Conservation (phyloP, 2,329 filamentous ascomycete species). For the Periconia digitata region DNA sequence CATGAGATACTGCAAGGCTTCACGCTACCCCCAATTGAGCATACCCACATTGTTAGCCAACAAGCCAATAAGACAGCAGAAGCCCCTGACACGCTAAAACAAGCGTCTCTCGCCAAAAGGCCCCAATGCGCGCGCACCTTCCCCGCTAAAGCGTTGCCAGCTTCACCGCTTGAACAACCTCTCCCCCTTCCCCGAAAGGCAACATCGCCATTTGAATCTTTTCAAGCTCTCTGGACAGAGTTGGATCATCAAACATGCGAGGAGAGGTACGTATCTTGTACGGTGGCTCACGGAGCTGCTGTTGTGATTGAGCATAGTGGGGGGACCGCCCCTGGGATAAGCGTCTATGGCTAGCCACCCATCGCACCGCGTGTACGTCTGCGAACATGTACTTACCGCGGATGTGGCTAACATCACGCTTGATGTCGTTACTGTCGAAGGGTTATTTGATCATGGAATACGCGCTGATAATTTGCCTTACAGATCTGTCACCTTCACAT, state of each 20-base stretch:
- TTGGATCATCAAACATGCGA: slow-evolving; percentile 37
- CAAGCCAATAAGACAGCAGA: neutral
- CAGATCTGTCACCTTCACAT: slow-evolving; percentile 69
- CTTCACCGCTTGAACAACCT: slow-evolving; percentile 10
- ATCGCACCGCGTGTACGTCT: too few relatives aligned
- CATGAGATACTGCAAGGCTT: too few relatives aligned
- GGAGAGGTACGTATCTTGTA: slow-evolving; percentile 40
- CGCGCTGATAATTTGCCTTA: neutral
- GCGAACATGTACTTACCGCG: too few relatives aligned
- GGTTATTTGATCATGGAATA: neutral
- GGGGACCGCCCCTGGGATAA: neutral
- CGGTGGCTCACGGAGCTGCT: neutral
- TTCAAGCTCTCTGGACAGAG: slow-evolving; percentile 40
- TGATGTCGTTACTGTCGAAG: too few relatives aligned
- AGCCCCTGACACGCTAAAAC: neutral
- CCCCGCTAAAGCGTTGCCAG: slow-evolving; percentile 1
- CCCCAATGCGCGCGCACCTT: neutral
- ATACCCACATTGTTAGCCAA: too few relatives aligned
- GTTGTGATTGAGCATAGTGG: neutral
- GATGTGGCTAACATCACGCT: too few relatives aligned
- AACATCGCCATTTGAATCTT: slow-evolving; percentile 8
- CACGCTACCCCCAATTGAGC: too few relatives aligned
- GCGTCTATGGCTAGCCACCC: too few relatives aligned
- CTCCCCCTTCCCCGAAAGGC: neutral
- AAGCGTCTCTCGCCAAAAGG: neutral